Base-by-base conservation (phyloP, 495 filamentous ascomycete species). In the Margaritispora aquatica region DNA sequence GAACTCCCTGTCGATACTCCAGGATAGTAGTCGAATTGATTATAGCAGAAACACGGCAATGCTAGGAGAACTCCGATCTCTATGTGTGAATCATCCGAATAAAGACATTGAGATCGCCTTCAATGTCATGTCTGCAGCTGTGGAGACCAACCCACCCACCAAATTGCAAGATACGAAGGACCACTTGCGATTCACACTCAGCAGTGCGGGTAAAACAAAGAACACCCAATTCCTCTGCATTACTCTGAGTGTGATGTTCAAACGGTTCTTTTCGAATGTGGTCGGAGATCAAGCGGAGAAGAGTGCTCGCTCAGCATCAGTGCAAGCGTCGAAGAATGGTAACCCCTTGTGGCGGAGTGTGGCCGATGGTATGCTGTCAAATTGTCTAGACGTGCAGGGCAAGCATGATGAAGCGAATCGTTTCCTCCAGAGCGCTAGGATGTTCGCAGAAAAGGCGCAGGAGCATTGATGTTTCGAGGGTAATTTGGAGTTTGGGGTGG, bases 271-370 rank as follows among this genome's bases (percentile, higher is more conserved):
- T 74, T 79, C 83, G 24, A 88, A 87, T 27, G 88, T 93, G 13
- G 83, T 96, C 1, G 90, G 89, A 34, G 90, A 91, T 57, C 93
- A 97, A 72, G 88, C 93, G 1, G 84, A 95, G 62, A 97, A 96
- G 75, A 88, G 87, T 61, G 89, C 88, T 0, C 79, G 81, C 46
- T 91, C 92, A 0, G 88, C 83, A 26, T 76, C 83, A 54, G 81
- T 79, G 15, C 84, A 93, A 76, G 90, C 92, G 3, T 83, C 82
- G 66, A 87, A 84, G 68, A 84, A 84, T 51, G 82, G 85, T 24
- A 90, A 92, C 70, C 74, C 78, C 1, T 70, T 99, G 21, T 99
- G 94, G 94, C 86, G 79, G 67, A 91, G 86, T 65, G 90, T 94
- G 22, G 88, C 88, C 0, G 86, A 88, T 60, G 87, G 87, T 4